These are phyloP conservation scores for Paecilomyces variotii DNA, from an alignment of 2,329 filamentous ascomycete species.

Conservation along the genomic window DNA sequence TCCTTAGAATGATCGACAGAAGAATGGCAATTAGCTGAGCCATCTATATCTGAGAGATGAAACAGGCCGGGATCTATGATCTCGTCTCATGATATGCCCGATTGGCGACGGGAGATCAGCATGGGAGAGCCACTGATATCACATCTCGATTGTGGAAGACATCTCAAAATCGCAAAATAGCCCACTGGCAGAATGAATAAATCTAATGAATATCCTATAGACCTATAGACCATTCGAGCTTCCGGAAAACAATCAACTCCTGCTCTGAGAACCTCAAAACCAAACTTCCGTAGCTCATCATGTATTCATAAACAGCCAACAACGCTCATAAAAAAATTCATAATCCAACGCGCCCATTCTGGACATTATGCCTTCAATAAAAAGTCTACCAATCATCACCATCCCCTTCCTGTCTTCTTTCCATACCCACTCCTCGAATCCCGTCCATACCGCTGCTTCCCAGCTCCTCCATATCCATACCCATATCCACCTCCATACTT, in stretches of 20 bases:
- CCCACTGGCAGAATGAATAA: neutral
- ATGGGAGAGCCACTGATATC: no score
- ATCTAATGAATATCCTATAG: neutral
- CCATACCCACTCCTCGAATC: neutral
- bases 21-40: no score
- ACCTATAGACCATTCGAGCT: neutral
- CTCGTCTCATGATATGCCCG: no score
- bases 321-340: neutral
- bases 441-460: neutral
- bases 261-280: neutral
- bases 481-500: constrained; percentile 52
- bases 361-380: neutral
- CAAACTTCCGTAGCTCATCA: neutral
- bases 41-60: no score
- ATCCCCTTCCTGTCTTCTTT: constrained; percentile 12
- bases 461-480: constrained; percentile 45
- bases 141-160: no score
- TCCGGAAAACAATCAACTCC: neutral
- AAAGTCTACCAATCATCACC: neutral
- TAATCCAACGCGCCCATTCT: neutral
- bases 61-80: no score
- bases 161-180: neutral
- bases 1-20: no score
- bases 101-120: no score
- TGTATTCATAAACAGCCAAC: neutral